Base-by-base conservation (phyloP, 306 rosid genomes). In the Vigna hirtella region DNA sequence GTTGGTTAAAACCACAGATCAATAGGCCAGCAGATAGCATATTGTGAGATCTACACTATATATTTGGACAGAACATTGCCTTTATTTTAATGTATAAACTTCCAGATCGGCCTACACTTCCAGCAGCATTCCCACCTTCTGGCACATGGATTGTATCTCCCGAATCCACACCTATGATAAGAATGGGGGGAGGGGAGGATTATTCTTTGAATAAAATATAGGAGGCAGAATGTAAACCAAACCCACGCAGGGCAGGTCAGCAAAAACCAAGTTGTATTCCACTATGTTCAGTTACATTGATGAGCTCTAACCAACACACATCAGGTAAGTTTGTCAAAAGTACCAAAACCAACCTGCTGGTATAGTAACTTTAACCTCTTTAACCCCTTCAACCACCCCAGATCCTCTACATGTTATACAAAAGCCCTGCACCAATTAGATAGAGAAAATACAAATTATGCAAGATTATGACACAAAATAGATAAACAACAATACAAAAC, bases 141-240 rank as follows among this genome's bases (percentile, higher is more conserved):
- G 98, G 98, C 66, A 95, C 93, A 80, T 94, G 92, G 80, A 95
- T 93, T 73, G 97, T 90, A 84, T 95, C 99, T 68, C 98, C 99
- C 13, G 90, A 82, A 76, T 91, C 98, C 80, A 95, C 94, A 30
- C 99, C 99, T 95, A 57, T 30, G 9, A 85, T 66, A 65, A 57
- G 70, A 30, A 43, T 16, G 15, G 63, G 40, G 59, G 52, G 0
- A 59, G 9, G 1, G 49, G 15, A 42, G 20, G 42, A 20, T 13
- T 26, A 22, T 47, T 49, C 66, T 76, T 65, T 64, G 30, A 66
- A 28, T 49, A 62, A 47, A 66, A 63, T 17, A 52, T 13, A 40
- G 15, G 56, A 40, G 15, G 42, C 42, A 28, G 12, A 51, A 55
- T 78, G 40, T 52, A 64, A 66, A 68, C 47, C 71, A 78, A 56